A percentile compares a stretch with the other conserved stretches of the same genome.
phyloP scores from a whole-genome alignment of 2,329 filamentous ascomycete species.

The Bimuria novae-zelandiae region DNA sequence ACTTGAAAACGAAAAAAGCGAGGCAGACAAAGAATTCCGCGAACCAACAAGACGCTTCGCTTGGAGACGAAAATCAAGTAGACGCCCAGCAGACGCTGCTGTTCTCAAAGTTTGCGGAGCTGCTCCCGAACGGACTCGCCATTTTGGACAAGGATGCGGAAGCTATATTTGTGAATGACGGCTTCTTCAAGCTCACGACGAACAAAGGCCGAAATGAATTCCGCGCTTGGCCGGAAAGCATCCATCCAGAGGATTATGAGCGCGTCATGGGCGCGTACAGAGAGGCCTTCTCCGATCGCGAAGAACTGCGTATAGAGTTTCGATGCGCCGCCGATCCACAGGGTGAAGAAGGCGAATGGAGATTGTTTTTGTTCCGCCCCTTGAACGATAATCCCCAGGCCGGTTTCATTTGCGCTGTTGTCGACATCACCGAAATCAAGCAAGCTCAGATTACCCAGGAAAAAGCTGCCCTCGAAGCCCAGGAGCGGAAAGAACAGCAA shows the following conservation, averaged over 20 bases:
- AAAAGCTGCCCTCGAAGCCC: constrained; percentile 49
- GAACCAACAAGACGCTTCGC: constrained; percentile 13
- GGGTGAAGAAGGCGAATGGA: constrained; percentile 42
- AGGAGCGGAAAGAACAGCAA: constrained; percentile 52
- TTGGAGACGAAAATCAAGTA: not conserved
- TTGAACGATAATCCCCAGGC: constrained; percentile 49
- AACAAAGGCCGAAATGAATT: constrained; percentile 48
- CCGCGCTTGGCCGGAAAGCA: constrained; percentile 53
- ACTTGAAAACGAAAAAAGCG: constrained; percentile 20
- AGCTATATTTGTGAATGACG: constrained; percentile 53
- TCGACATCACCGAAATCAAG: constrained; percentile 54
- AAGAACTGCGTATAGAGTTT: constrained; percentile 50
- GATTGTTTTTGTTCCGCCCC: constrained; percentile 50
- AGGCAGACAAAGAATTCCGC: constrained; percentile 15
- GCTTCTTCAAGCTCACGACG: constrained; percentile 53
- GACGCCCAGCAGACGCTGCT: constrained; percentile 48
- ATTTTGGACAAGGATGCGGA: constrained; percentile 52
- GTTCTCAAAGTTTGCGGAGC: constrained; percentile 52
- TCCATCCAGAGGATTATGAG: constrained; percentile 51
- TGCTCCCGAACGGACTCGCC: constrained; percentile 52
- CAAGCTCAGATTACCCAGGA: constrained; percentile 49
- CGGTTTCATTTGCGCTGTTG: constrained; percentile 53
- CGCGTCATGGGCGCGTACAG: constrained; percentile 52
- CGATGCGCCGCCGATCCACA: constrained; percentile 44
- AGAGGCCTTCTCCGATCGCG: constrained; percentile 45